Evolutionary conservation across 495 filamentous ascomycete species (phyloP).

Genomic region (Aspergillus hancockii): DNA sequence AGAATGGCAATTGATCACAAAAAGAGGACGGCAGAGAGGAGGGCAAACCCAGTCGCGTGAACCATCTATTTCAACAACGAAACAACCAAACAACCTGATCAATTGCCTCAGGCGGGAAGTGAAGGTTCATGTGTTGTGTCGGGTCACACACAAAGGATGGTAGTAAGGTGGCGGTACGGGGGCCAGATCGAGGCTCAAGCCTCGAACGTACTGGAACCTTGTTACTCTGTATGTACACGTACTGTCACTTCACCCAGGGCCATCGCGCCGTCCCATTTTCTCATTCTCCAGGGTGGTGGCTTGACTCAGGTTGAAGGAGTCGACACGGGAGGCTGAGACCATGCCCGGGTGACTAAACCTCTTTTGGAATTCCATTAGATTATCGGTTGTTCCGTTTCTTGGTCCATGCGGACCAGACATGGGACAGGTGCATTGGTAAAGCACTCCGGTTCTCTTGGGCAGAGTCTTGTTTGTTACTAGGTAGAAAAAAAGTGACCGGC

Average conservation of each 20-base stretch:
- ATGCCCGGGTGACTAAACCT: not conserved
- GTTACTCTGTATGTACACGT: no score
- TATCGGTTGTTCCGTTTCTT: not conserved
- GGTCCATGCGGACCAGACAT: slow-evolving; percentile 1
- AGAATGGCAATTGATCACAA: no score
- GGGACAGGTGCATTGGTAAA: slow-evolving; percentile 1
- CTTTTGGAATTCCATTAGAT: not conserved
- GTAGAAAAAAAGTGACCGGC: not conserved
- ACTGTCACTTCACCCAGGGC: not conserved
- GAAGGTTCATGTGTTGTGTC: not conserved
- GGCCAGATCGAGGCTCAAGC: not conserved
- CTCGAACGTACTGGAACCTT: slow-evolving; percentile 5
- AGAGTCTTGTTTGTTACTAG: not conserved
- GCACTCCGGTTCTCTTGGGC: not conserved
- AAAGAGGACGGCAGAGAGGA: no score
- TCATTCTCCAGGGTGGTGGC: not conserved
- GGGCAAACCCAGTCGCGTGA: not conserved
- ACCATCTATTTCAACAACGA: not conserved
- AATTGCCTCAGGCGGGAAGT: not conserved
- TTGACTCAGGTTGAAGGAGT: slow-evolving; percentile 7
- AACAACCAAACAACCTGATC: not conserved
- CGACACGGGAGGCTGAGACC: slow-evolving; percentile 4
- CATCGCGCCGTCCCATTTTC: not conserved
- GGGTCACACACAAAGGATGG: not conserved
- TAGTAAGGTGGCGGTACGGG: not conserved